These are phyloP conservation scores for Stemphylium lycopersici DNA, from an alignment of 2,329 filamentous ascomycete species.

Conservation along the genomic window DNA sequence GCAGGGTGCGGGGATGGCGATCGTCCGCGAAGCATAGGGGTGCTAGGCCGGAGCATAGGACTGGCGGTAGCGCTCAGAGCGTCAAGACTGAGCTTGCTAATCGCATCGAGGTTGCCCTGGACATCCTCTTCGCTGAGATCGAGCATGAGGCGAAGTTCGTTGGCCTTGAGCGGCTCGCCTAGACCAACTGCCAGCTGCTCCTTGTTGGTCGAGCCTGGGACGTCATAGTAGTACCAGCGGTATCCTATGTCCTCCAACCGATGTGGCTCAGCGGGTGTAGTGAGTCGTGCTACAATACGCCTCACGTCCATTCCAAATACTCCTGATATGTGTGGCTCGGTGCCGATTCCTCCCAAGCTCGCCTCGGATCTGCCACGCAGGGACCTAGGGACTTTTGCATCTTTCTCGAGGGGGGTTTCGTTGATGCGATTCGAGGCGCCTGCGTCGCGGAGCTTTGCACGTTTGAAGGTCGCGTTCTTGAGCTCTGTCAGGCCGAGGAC, in stretches of 20 bases:
- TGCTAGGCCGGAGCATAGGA: constrained; percentile 44
- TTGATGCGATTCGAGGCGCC: constrained; percentile 44
- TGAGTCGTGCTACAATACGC: constrained; percentile 37
- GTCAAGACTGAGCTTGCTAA: constrained; percentile 47
- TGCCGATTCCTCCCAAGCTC: constrained; percentile 37
- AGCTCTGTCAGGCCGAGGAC: constrained; percentile 47
- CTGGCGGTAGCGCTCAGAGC: constrained; percentile 45
- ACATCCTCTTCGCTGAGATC: constrained; percentile 46
- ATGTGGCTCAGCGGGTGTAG: constrained; percentile 44
- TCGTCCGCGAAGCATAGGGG: constrained; percentile 43
- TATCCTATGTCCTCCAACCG: constrained; percentile 39
- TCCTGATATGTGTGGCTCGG: constrained; percentile 41
- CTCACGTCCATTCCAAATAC: constrained; percentile 48
- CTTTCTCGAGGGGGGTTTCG: constrained; percentile 41
- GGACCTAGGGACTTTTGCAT: constrained; percentile 41
- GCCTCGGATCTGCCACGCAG: constrained; percentile 35
- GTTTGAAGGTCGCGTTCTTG: constrained; percentile 47
- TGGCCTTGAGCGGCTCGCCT: constrained; percentile 41
- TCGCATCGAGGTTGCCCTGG: constrained; percentile 44
- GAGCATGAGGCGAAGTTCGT: constrained; percentile 47
- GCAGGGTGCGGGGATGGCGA: constrained; percentile 42
- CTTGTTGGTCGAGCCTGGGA: constrained; percentile 33
- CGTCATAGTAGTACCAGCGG: constrained; percentile 43
- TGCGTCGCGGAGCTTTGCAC: constrained; percentile 44
- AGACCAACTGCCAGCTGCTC: constrained; percentile 47